Evolutionary conservation across 495 filamentous ascomycete genomes (phyloP).

Genomic region (Penicillium bialowiezense): DNA sequence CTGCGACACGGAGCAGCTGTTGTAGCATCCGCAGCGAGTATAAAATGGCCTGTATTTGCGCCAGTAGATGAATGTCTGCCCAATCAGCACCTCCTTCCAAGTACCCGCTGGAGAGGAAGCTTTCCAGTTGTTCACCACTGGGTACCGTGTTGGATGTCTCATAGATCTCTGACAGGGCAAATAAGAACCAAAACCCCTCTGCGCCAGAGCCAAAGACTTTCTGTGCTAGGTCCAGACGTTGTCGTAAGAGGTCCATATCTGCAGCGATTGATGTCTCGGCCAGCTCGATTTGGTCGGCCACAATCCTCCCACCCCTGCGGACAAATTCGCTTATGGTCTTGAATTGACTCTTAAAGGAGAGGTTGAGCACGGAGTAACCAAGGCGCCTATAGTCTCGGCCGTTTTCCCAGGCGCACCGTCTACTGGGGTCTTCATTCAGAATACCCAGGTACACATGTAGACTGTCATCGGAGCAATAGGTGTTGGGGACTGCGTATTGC

Average conservation of each 20-base stretch:
- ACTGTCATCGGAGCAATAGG: conserved; percentile 6
- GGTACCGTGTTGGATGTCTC: conserved; percentile 8
- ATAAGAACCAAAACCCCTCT: conserved; percentile 33
- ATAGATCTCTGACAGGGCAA: conserved; percentile 34
- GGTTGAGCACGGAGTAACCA: conserved; percentile 57
- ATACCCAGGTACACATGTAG: conserved; percentile 56
- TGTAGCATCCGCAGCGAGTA: conserved; percentile 66
- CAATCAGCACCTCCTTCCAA: conserved; percentile 38
- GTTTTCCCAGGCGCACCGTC: conserved; percentile 62
- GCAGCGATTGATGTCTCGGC: conserved; percentile 10
- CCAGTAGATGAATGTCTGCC: conserved; percentile 61
- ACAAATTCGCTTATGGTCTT: conserved; percentile 44
- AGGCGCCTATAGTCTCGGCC: conserved; percentile 52
- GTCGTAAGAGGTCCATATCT: conserved; percentile 12
- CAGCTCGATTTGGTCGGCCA: conserved; percentile 25
- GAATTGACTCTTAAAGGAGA: conserved; percentile 20
- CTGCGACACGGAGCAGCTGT: conserved; percentile 46
- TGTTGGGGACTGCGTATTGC: conserved; percentile 24
- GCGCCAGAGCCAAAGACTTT: conserved; percentile 6
- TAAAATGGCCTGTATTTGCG: conserved; percentile 58
- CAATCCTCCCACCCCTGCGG: conserved; percentile 42
- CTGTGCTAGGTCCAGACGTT: conserved; percentile 19
- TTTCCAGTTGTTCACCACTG: conserved; percentile 12
- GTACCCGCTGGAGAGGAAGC: conserved; percentile 26
- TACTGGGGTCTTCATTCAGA: conserved; percentile 54